A percentile compares a stretch with the other conserved stretches of the same genome.
phyloP scores from a whole-genome alignment of 306 rosid species.

The Lathyrus sativus region DNA sequence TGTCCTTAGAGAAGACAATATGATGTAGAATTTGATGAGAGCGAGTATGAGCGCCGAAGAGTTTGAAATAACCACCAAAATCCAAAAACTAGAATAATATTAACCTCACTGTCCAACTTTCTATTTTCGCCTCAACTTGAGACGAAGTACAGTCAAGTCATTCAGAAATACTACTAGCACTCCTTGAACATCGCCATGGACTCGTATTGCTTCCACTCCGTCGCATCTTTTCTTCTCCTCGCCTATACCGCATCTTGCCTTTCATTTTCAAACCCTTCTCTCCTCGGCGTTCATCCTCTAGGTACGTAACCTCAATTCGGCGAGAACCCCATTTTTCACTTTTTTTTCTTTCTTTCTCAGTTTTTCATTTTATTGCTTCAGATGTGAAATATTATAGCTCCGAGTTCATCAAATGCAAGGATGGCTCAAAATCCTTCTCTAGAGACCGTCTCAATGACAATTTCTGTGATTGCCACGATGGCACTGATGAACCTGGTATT shows the following conservation, averaged over 20 bases:
- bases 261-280: slow-evolving; percentile 39
- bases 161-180: no score
- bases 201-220: slow-evolving; percentile 31
- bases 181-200: slow-evolving; percentile 20
- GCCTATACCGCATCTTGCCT: slow-evolving; percentile 36
- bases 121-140: no score
- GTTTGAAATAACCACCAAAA: no score
- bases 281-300: slow-evolving; percentile 77
- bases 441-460: slow-evolving; percentile 79
- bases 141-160: no score
- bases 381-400: slow-evolving; percentile 70
- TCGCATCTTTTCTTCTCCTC: slow-evolving; percentile 46
- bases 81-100: no score
- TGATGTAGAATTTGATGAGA: no score
- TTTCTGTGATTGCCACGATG: slow-evolving; percentile 86
- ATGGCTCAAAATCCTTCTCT: slow-evolving; percentile 65
- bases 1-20: no score
- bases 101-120: no score
- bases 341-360: background rate
- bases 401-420: slow-evolving; percentile 71
- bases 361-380: slow-evolving; percentile 44
- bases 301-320: slow-evolving; percentile 42
- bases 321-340: background rate
- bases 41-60: no score
- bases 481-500: slow-evolving; percentile 91